Base-by-base conservation (phyloP, 441 rosid genomes). In the Breynia disticha region DNA sequence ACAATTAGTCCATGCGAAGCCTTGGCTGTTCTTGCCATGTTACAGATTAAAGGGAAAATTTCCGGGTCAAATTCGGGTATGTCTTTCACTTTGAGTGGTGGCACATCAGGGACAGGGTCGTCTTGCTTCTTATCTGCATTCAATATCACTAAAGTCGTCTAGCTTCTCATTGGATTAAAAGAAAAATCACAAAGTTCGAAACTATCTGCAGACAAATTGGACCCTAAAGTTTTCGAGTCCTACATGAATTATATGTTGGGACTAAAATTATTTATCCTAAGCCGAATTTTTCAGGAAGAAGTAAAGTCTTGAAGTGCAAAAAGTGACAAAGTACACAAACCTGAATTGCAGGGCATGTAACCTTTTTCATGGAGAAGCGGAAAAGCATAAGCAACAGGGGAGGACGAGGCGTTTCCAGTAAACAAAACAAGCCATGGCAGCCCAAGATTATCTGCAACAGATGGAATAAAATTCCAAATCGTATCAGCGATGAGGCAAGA, bases 401-500 rank as follows among this genome's bases (percentile, higher is more conserved):
- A 85, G 22, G 87, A 75, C 4, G 78, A 72, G 58, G 72, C 79
- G 56, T 72, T 72, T 22, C 77, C 63, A 2, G 90, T 80, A 38
- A 86, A 60, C 39, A 83, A 53, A 18, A 77, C 82, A 14, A 86
- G 55, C 69, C 79, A 74, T 5, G 82, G 86, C 22, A 86, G 60
- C 51, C 62, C 64, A 28, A 77, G 64, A 48, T 61, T 57, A 1
- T 69, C 42, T 18, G 85, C 75, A 20, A 82, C 79, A 50, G 51
- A 65, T 28, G 58, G 66, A 21, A 87, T 79, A 75, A 86, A 83
- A 63, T 68, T 63, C 67, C 71, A 73, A 10, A 64, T 32, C 50
- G 79, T 77, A 66, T 86, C 90, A 0, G 78, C 68, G 53, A 86
- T 79, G 59, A 86, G 55, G 70, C 87, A 86, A 38, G 79, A 55